Evolutionary conservation across 495 filamentous ascomycete genomes (phyloP), one percentile per base, ranked within the genome.

Genomic region (Chlorociboria aeruginascens): DNA sequence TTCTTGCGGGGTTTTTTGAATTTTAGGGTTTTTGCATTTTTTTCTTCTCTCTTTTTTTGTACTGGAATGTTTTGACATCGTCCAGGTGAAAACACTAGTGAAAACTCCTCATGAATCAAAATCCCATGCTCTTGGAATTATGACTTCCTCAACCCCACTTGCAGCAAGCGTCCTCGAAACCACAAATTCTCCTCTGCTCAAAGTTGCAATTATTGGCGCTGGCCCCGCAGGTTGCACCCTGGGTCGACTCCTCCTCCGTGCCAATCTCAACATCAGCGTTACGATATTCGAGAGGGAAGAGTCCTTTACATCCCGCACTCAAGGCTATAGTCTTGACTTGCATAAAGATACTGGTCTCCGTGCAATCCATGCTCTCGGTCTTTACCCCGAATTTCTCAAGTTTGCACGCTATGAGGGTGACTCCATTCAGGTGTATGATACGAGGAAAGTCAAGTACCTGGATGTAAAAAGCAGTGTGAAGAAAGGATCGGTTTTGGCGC

Each of bases 141-240:
- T 25, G 20, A 25, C 20, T 25, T 25, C 20, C 20, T 25, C 20
- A 25, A 25, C 20, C 4, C 20, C 4, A 25, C 20, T 4, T 25
- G 20, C 20, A 25, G 20, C 20, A 25, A 25, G 4, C 20, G 20
- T 25, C 1, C 20, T 25, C 20, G 20, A 25, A 25, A 2, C 20
- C 20, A 1, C 20, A 25, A 25, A 25, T 25, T 4, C 20, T 25
- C 20, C 20, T 25, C 20, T 25, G 4, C 20, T 36, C 33, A 67
- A 60, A 44, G 72, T 79, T 42, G 73, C 75, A 48, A 78, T 79
- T 43, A 62, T 79, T 32, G 75, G 75, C 46, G 73, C 69, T 41
- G 76, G 76, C 10, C 76, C 76, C 3, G 62, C 63, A 11, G 76
- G 76, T 29, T 67, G 70, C 42, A 69, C 64, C 52, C 61, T 81